Evolutionary conservation across 352 stramenopile species (phyloP), one percentile per base, ranked within the genome.

Genomic region (Globisporangium canariense): DNA sequence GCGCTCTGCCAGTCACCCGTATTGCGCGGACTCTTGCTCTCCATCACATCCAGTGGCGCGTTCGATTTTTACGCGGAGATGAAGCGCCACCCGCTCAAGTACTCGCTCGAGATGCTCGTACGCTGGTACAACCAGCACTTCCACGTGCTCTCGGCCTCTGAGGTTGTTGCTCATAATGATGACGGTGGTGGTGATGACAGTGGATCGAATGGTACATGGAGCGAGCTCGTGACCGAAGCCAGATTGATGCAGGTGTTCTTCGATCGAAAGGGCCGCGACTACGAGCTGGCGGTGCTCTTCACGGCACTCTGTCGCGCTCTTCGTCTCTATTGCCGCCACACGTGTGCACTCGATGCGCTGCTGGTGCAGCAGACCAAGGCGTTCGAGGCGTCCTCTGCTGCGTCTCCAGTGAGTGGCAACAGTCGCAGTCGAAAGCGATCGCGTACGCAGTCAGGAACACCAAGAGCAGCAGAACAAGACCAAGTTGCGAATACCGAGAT

Each of bases 61-160:
- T 50, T 83, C 32, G 79, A 90, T 64, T 86, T 88, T 49, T 77
- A 77, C 28, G 47, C 52, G 4, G 71, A 81, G 3, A 57, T 79
- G 50, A 69, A 69, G 18, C 40, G 60, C 36, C 72, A 77, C 38
- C 74, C 73, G 28, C 70, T 81, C 51, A 51, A 58, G 58, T 92
- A 90, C 63, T 74, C 69, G 40, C 54, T 93, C 54, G 75, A 91
- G 67, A 68, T 85, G 60, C 68, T 94, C 14, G 65, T 92, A 66
- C 79, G 75, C 18, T 94, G 86, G 86, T 90, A 92, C 53, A 60
- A 70, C 45, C 41, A 58, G 36, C 64, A 79, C n/a, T 92, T 90
- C 63, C 51, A 63, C 38, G 18, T 85, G 4, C 20, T 36, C 11
- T 43, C 54, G 4, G 14, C 52, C 0, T 18, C 18, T 8, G 41